Base-by-base conservation (phyloP, 169 alveolate genomes). In the Plasmodium coatneyi region DNA sequence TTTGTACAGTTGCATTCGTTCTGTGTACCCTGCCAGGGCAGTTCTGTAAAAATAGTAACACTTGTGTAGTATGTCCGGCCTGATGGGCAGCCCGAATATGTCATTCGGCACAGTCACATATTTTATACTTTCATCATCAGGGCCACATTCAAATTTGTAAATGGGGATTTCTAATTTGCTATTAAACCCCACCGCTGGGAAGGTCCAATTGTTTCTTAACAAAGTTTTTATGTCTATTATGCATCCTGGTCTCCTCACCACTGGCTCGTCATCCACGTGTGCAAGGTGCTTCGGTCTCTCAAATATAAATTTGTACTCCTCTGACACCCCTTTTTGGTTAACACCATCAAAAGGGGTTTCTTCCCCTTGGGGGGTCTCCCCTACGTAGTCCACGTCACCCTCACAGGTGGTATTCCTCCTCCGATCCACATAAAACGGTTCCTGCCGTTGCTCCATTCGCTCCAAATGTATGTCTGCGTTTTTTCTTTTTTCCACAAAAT, bases 141-240 rank as follows among this genome's bases (percentile, higher is more conserved):
- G 94, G 43, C 92, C 83, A n/a, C 72, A 46, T 82, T 96, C 97
- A 60, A 95, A 96, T 52, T 84, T 92, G 83, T 96, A 92, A 28
- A 96, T 93, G 0, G 98, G 98, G 56, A 96, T 82, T 92, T 96
- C 97, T 60, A 97, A 94, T n/a, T 93, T 92, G 76, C 96, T 83
- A 91, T 96, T 96, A 94, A 97, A 97, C 5, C 98, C 98, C 76
- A 97, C 98, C 39, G 98, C 98, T 83, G 98, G 98, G 39, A 95
- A 95, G 7, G 97, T 92, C 98, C 98, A 96, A 83, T 96, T 92
- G 83, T 96, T 96, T 78, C 96, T 89, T n/a, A 95, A 84, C 39
- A 96, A 60, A 5, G 97, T 96, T 22, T 92, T 43, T 41, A 96
- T 82, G 78, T 96, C 97, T 30, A 96, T 93, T 28, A 96, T 96